Base-by-base conservation (phyloP, 1,284 basidiomycete species). In the Microbotryum saponariae region DNA sequence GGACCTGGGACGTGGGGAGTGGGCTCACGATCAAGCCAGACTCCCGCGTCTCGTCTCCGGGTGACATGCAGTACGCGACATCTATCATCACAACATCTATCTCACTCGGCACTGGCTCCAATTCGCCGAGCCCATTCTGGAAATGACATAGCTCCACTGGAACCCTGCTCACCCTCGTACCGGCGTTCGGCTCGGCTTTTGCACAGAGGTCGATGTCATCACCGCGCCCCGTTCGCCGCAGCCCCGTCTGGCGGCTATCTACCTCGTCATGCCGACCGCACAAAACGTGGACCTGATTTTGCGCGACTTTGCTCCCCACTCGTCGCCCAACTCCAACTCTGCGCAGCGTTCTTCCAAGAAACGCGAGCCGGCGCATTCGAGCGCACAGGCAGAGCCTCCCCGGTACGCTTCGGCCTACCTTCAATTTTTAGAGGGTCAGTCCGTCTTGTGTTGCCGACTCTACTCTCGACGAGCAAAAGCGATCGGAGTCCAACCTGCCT, bases 201-300 rank as follows among this genome's bases (percentile, higher is more conserved):
- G 4, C 10, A 23, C 68, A 79, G 78, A 78, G 59, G 73, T 80
- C 59, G 79, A 79, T 63, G 69, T 76, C 12, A 74, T 80, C 47
- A 76, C 78, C 55, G 76, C 76, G 4, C 72, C 76, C 52, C 76
- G 92, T 68, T 85, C 87, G 56, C 84, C 87, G 1, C 88, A 91
- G 74, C 83, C 85, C 9, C 81, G 82, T 52, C 85, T 92, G 57
- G 90, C 96, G 76, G 91, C 89, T 27, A 80, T 97, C 71, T 98
- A 98, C 77, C 78, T 98, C 65, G 80, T 98, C 64, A 94, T 93
- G 80, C 89, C 96, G 16, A 98, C 96, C 1, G 85, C 84, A 4
- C 88, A 91, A 77, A 98, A 98, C 74, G 84, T 97, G 54, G 87
- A 96, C 64, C 83, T 92, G 21, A 82, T 99, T 73, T 87, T 97